These are phyloP conservation scores for Paspalum vaginatum DNA, from an alignment of 176 grass and related monocot genomes.

Conservation along the genomic window DNA sequence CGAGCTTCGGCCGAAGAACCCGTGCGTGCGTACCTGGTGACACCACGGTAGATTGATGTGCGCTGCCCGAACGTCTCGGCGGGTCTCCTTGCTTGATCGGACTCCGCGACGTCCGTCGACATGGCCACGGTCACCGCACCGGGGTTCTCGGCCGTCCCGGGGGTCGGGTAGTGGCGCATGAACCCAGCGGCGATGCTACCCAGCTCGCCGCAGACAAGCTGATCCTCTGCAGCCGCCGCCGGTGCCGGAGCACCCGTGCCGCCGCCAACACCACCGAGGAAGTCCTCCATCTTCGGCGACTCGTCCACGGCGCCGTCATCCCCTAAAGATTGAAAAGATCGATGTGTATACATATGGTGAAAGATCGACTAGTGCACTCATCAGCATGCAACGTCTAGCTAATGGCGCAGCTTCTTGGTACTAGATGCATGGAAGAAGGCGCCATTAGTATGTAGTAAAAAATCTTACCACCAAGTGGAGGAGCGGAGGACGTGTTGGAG, in stretches of 20 bases:
- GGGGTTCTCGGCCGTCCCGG: constrained; percentile 28
- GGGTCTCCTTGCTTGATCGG: constrained; percentile 51
- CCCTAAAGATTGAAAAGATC: constrained; percentile 25
- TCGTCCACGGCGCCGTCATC: constrained; percentile 37
- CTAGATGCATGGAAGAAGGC: not conserved
- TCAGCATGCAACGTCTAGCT: not conserved
- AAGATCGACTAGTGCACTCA: not conserved
- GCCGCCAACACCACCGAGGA: constrained; percentile 57
- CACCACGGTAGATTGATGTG: constrained; percentile 92
- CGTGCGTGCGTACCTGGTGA: constrained; percentile 65
- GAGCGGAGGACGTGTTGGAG: constrained; percentile 42
- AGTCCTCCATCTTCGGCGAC: constrained; percentile 81
- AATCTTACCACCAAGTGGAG: constrained; percentile 40
- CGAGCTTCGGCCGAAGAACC: not conserved
- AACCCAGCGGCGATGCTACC: constrained; percentile 84
- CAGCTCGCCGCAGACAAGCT: constrained; percentile 54
- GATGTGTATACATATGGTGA: not conserved
- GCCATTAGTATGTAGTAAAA: not conserved
- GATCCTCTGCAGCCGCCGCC: constrained; percentile 26
- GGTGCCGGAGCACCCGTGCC: not conserved
- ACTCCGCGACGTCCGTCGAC: constrained; percentile 40
- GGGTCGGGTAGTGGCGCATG: constrained; percentile 44
- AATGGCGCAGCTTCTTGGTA: not conserved
- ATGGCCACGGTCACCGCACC: constrained; percentile 39
- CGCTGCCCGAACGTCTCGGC: constrained; percentile 80